Percentiles rank a stretch among this genome's conserved stretches.
phyloP scores from a whole-genome alignment of 345 rosid species.

The Syzygium aromaticum region DNA sequence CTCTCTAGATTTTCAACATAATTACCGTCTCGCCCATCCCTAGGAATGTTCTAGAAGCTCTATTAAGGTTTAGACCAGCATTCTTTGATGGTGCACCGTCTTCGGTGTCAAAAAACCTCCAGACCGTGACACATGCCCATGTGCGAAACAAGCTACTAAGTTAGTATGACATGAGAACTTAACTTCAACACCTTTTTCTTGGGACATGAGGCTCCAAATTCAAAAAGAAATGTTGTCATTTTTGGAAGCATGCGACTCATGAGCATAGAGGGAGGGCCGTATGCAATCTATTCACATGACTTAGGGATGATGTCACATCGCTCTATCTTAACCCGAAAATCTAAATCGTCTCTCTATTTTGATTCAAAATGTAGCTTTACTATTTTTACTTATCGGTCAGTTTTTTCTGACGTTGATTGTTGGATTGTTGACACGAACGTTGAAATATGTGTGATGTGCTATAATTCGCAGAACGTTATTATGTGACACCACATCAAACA shows the following conservation, averaged over 20 bases:
- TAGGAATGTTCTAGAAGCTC: too few relatives aligned
- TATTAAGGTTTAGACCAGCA: too few relatives aligned
- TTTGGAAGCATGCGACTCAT: not conserved
- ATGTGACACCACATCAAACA: not conserved
- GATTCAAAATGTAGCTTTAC: not conserved
- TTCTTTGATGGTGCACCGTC: too few relatives aligned
- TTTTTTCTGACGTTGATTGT: not conserved
- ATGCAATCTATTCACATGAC: not conserved
- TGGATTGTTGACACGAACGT: too few relatives aligned
- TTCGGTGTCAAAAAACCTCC: too few relatives aligned
- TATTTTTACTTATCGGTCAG: not conserved
- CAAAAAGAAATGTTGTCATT: not conserved
- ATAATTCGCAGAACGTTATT: too few relatives aligned
- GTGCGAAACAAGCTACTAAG: not conserved
- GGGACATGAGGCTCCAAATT: not conserved
- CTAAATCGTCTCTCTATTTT: not conserved
- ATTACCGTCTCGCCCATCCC: too few relatives aligned
- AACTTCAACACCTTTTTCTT: not conserved
- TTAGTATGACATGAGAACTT: not conserved
- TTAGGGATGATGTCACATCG: not conserved
- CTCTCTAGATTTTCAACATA: too few relatives aligned
- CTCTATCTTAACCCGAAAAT: not conserved
- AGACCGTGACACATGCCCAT: not conserved
- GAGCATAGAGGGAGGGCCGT: not conserved
- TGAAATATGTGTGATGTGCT: too few relatives aligned